Conservation (phyloP, 2,329 filamentous ascomycete species). For the Monosporascus sp. region DNA sequence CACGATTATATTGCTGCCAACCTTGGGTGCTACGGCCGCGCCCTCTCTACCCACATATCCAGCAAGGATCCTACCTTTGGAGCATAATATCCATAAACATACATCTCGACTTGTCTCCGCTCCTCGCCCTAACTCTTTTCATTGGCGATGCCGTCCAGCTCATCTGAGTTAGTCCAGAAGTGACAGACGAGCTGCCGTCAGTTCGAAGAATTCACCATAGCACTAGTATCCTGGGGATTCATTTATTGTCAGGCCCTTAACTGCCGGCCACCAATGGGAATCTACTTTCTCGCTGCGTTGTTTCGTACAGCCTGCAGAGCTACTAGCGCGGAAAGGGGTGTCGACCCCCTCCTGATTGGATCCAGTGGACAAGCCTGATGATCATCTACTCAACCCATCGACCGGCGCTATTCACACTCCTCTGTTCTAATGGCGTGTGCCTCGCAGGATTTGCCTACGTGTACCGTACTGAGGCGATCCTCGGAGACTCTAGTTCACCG, state of each 20-base stretch:
- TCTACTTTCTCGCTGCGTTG: neutral
- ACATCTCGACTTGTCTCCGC: neutral
- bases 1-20: constrained; percentile 25
- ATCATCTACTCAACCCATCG: constrained; percentile 14
- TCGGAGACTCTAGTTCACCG: neutral
- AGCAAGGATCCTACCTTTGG: constrained; percentile 7
- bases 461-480: neutral
- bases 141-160: neutral
- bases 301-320: constrained; percentile 3
- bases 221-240: neutral
- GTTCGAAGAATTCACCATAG: neutral
- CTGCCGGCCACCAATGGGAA: constrained; percentile 11
- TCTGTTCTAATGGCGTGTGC: constrained; percentile 9
- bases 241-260: neutral
- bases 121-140: neutral
- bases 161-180: neutral
- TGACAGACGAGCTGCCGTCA: neutral
- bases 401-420: constrained; percentile 12
- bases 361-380: constrained; percentile 21
- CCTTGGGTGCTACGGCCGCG: constrained; percentile 20
- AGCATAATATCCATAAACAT: neutral
- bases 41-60: constrained; percentile 15
- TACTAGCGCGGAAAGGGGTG: constrained; percentile 17
- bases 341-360: constrained; percentile 23
- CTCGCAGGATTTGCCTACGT: neutral